Base-by-base conservation (phyloP, 768 basidiomycete genomes). In the Scleroderma citrinum region DNA sequence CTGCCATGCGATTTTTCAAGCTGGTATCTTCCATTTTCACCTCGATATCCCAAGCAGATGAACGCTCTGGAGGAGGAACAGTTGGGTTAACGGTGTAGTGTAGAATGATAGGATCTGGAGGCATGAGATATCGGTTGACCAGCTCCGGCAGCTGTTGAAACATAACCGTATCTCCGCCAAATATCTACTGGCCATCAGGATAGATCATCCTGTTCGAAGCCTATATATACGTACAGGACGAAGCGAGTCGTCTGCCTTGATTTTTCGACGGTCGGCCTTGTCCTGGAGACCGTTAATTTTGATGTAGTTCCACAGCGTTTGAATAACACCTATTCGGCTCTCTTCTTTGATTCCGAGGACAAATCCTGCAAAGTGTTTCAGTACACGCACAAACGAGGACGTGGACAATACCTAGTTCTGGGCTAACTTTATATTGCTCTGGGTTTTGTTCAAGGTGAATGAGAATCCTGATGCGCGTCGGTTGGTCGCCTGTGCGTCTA, bases 261-360 rank as follows among this genome's bases (percentile, higher is more conserved):
- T 80, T 44, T 81, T 64, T 34, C 83, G 77, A 48, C 88, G 72
- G 65, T 92, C 88, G 0, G 78, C 78, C 56, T 90, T 91, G 65
- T 92, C 90, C 65, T 92, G 89, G 16, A 94, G 69, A 21, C 81
- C 79, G 56, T 92, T 75, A 13, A 84, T 71, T 63, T 93, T 95
- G 69, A 96, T 87, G 57, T 94, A 92, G 59, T 87, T 89, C 94
- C 94, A 98, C 11, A 96, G 63, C 0, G 87, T 79, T 48, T 90
- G 84, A 16, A 95, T 76, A 16, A 90, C 79, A 6, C 86, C 89
- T 20, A 85, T 71, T 24, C 90, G 78, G 31, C 87, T 91, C 24
- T 90, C 92, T 61, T 96, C 88, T 56, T 87, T 85, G 62, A 93
- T 76, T 17, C 82, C 85, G 34, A 97, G 73, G 12, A 92, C 64